Base-by-base conservation (phyloP, 306 rosid genomes). In the Corylus americana region DNA sequence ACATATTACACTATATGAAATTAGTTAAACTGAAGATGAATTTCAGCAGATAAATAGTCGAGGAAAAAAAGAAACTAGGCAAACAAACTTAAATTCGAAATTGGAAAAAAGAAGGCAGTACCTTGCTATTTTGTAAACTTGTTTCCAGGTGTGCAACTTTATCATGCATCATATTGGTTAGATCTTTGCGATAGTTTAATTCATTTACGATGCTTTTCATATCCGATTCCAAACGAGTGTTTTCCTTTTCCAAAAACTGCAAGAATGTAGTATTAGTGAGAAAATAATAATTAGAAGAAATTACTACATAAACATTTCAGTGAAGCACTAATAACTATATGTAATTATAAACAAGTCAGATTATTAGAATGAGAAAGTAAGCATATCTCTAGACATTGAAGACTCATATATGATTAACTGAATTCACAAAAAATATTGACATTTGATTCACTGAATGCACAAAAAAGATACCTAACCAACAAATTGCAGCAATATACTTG, bases 161-260 rank as follows among this genome's bases (percentile, higher is more conserved):
- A 61, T 81, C 89, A 74, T 31, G 80, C 86, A 88, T 81, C 83
- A 82, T 69, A 64, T 76, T 80, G 53, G 78, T 76, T 29, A 77
- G 88, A 69, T 90, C 89, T 74, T 83, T 87, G 73, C 83, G 89
- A 81, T 20, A 75, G 70, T 85, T 90, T 73, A 90, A 49, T 49
- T 86, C 88, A 2, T n/a, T 51, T 58, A 80, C 63, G 58, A 83
- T 73, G 78, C 82, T 73, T 69, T 81, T 80, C 81, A 85, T 73
- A 66, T 90, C 89, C 79, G 74, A 75, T 78, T 81, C 89, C 81
- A 88, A 68, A 69, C 72, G 87, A 16, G 54, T 51, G 73, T 88
- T 88, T 74, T 88, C 92, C 76, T 71, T 70, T 81, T 88, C 87
- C 75, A 90, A 78, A 76, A 80, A 75, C 94, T 90, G 88, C 75